Evolutionary conservation across 2,329 filamentous ascomycete species (phyloP), one percentile per base, ranked within the genome.

Genomic region (Nigrospora oryzae): DNA sequence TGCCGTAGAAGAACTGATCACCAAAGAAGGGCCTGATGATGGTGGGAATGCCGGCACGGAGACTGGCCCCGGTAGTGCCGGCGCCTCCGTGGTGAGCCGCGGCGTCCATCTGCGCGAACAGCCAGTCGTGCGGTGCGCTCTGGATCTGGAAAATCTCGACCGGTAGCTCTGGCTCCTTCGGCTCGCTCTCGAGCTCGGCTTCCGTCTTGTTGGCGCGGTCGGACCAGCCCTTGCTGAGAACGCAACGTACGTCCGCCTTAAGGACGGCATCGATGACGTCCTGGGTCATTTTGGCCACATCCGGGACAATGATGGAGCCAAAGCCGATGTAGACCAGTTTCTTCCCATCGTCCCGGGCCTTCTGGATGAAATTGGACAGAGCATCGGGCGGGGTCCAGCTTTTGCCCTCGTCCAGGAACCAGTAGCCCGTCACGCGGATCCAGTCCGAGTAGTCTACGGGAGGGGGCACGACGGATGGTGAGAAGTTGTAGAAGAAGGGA

Each of bases 401-500:
- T 38, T 53, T 55, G 4, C 71, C 75, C 63, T 96, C 91, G 53
- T 95, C 85, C 40, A 98, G 68, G 64, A 98, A 97, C 93, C 93
- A 98, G 67, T 98, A 97, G 0, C 93, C 93, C 0, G 93, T 97
- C 8, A 97, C 88, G 37, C 89, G 81, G 61, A 98, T 93, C 93
- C 93, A 98, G 63, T 97, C 93, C 36, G 88, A 91, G 66, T 90
- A 98, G 66, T 98, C 93, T 2, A 96, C 73, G 14, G 93, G 93
- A 28, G 90, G 91, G 2, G 87, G 81, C n/a, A 98, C 93, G 12
- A 98, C 93, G 11, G 81, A 86, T 1, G 90, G 89, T 45, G 88
- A 95, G 63, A 96, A 97, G 66, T 96, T 97, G 71, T 98, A 98
- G 38, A 98, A 66, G 64, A 98, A 98, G 0, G 93, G 93, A n/a